Evolutionary conservation across 176 grass and related monocot species (phyloP).

Genomic region (Neostapfia colusana): DNA sequence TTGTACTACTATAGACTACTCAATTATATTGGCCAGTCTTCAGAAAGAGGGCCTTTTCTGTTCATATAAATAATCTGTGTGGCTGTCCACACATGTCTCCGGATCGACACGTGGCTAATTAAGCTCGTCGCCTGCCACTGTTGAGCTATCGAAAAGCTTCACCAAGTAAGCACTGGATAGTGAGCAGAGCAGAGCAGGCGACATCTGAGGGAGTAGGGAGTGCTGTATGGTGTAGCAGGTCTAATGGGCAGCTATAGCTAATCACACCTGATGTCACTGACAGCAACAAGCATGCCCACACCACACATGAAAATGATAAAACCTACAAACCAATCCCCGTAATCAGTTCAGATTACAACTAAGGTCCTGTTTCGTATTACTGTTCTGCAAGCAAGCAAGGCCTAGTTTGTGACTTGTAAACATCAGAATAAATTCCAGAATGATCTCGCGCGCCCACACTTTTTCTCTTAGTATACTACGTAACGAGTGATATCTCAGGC

Average conservation of each 20-base stretch:
- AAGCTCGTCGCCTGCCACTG: neutral
- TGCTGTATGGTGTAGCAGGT: no score
- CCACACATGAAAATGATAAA: neutral
- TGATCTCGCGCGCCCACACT: no score
- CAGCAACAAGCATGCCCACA: neutral
- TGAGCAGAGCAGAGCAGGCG: constrained; percentile 6
- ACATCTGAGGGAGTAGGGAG: neutral
- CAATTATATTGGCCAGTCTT: constrained; percentile 15
- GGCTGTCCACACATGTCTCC: neutral
- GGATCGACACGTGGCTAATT: constrained; percentile 1
- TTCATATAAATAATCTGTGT: neutral
- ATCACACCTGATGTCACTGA: neutral
- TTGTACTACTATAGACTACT: neutral
- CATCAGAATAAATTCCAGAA: neutral
- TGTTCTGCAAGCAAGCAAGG: neutral
- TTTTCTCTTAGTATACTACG: neutral
- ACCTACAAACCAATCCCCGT: neutral
- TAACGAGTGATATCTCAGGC: neutral
- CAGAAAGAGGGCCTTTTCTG: neutral
- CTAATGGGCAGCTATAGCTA: neutral
- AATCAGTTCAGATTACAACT: neutral
- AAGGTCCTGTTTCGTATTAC: neutral
- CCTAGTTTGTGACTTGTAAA: neutral
- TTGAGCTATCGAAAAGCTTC: neutral
- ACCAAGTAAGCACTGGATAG: neutral